phyloP scores from a whole-genome alignment of 345 rosid genomes.

The Limnanthes douglasii region DNA sequence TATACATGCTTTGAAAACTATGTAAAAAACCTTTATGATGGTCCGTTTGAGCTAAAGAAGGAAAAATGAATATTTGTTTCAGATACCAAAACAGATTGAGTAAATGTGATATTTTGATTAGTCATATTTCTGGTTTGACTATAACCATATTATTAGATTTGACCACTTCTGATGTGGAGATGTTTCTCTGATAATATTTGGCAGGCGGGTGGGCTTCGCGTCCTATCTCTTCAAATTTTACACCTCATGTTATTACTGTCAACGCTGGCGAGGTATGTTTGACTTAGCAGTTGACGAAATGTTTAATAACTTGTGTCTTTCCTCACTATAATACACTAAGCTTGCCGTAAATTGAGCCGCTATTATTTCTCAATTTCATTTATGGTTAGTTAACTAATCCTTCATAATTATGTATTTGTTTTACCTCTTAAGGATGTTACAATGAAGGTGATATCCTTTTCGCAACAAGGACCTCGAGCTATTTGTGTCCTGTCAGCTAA shows the following conservation, averaged over 20 bases:
- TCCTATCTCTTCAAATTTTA: slow-evolving; percentile 55
- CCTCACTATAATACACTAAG: too few species aligned
- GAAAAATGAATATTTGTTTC: neutral
- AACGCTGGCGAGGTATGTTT: slow-evolving; percentile 65
- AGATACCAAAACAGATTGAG: neutral
- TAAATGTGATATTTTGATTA: neutral
- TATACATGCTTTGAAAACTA: too few species aligned
- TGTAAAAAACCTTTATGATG: too few species aligned
- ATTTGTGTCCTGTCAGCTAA: slow-evolving; percentile 68
- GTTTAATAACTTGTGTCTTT: neutral
- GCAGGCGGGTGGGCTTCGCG: slow-evolving; percentile 34
- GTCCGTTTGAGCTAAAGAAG: too few species aligned
- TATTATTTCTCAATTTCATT: too few species aligned
- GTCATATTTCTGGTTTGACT: slow-evolving; percentile 4
- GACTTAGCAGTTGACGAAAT: neutral
- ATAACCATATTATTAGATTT: slow-evolving; percentile 2
- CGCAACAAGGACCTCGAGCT: slow-evolving; percentile 81
- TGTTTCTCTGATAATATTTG: slow-evolving; percentile 8
- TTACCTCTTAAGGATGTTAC: slow-evolving; percentile 44
- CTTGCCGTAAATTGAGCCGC: too few species aligned
- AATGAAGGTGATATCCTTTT: slow-evolving; percentile 72
- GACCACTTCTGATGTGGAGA: too few species aligned
- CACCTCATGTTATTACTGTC: slow-evolving; percentile 71
- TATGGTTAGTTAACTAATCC: too few species aligned
- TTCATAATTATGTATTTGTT: slow-evolving; percentile 6